phyloP scores from a whole-genome alignment of 2,329 filamentous ascomycete species.

The Trichocomaceae sp. region DNA sequence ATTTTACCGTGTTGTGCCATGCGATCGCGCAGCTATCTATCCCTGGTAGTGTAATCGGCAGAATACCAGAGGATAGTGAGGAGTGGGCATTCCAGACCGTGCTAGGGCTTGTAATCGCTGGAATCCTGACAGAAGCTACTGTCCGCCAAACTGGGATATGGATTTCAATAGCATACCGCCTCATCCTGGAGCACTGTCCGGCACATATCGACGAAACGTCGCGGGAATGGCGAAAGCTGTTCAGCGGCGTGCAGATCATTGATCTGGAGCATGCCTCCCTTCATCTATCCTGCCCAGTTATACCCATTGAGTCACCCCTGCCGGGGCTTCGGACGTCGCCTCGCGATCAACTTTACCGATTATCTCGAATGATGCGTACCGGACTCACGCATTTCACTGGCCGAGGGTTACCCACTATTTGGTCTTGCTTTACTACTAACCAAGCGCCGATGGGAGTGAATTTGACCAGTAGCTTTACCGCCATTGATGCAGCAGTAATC shows the following conservation, averaged over 20 bases:
- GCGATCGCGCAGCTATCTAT: conserved; percentile 12
- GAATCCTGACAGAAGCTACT: conserved; percentile 10
- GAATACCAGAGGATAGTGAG: conserved; percentile 5
- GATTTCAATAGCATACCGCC: conserved; percentile 12
- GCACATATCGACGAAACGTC: conserved; percentile 12
- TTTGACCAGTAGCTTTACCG: conserved; percentile 2
- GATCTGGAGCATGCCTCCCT: conserved; percentile 14
- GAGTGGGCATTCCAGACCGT: conserved; percentile 14
- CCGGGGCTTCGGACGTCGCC: conserved; percentile 10
- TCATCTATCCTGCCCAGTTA: conserved; percentile 13
- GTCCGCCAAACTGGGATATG: conserved; percentile 11
- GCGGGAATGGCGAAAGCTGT: conserved; percentile 14
- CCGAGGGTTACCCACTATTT: conserved; percentile 12
- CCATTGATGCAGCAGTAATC: conserved; percentile 11
- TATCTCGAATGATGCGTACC: conserved; percentile 13
- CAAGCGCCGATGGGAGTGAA: neutral
- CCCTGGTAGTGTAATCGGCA: conserved; percentile 3
- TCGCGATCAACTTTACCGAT: conserved; percentile 12
- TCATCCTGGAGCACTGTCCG: conserved; percentile 11
- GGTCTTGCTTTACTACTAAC: conserved; percentile 12
- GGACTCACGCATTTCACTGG: conserved; percentile 14
- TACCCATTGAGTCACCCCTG: conserved; percentile 13
- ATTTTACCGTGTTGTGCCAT: conserved; percentile 10
- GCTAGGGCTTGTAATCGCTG: conserved; percentile 11
- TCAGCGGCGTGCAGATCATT: conserved; percentile 12